Evolutionary conservation across 192 early-diverging fungal species (phyloP), one percentile per base, ranked within the genome.

Genomic region (Coemansia sp.): DNA sequence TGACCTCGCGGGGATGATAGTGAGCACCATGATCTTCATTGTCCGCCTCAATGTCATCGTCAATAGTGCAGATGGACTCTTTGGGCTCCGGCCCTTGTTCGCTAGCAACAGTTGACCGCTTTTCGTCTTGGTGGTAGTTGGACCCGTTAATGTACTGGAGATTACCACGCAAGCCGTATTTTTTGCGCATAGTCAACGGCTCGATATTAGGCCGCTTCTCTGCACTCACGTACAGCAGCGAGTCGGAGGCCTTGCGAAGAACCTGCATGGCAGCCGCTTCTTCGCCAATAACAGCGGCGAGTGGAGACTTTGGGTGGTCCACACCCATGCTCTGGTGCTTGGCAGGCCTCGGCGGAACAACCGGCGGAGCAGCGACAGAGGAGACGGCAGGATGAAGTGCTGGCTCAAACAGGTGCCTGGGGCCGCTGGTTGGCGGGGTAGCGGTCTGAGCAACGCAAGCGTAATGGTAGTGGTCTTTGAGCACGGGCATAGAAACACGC

Each of bases 131-230:
- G 6, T 64, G 39, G 46, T 63, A 58, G 55, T 32, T 58, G 55
- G 55, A 58, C 23, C 55, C 65, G 64, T 66, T 68, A 64, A 77
- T 29, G 51, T 83, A 75, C 69, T 83, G 80, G 34, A 83, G 39
- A 59, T 83, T 83, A 25, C 69, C 41, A 46, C 80, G 80, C 59
- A 83, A 57, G 6, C 80, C 80, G 67, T 83, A 83, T 62, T 83
- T 83, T 63, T 83, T 83, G 68, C 80, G 76, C 72, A 75, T 74
- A 6, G 80, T 72, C 59, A 75, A 65, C 27, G 75, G 80, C 80
- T 74, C 75, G 36, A 74, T 71, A 46, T 75, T 77, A 11, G 80
- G 80, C 42, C 80, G 72, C 69, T 83, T 83, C 53, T 83, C 80
- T 34, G 75, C 80, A 53, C 75, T 83, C 32, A 77, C 46, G 19